Base-by-base conservation (phyloP, 2,329 filamentous ascomycete species). In the Immersiporthe knoxdaviesiana region DNA sequence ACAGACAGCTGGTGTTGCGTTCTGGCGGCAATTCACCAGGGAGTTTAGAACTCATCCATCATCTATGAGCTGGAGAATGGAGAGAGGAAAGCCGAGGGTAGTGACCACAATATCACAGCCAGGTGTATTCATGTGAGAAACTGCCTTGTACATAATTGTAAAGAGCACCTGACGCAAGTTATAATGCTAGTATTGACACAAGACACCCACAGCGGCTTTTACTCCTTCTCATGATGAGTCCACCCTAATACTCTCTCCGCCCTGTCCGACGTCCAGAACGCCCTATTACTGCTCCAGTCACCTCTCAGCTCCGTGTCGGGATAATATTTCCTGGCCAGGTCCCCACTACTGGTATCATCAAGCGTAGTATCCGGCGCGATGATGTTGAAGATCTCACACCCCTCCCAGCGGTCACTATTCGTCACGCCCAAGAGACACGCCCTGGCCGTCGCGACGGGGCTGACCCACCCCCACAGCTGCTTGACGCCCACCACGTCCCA, bases 391-490 rank as follows among this genome's bases (percentile, higher is more conserved):
- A 80, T 70, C 71, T 79, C 73, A 37, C 72, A 76, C 14, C 78
- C 79, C 30, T 77, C 73, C n/a, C 12, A 41, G 32, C 58, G 32
- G 18, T 41, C 37, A 41, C 32, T 41, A 24, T 27, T 41, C 58
- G 79, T 77, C 5, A 81, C 74, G 10, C 75, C 71, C 32, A 78
- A 66, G 35, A 80, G 70, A 69, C 78, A 80, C 18, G 79, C 79
- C 27, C 78, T 72, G 2, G 79, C 79, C 2, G 76, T 77, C 3
- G 78, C 79, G 18, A 72, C 67, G 0, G 78, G 77, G 54, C 72
- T 74, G 21, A 79, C 78, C 78, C 78, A 80, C 10, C 76, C 77
- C 78, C 77, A 80, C 3, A 80, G 72, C 72, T 78, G 77, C 65
- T 75, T 76, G 60, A 80, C 77, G 8, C 73, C 79, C 1, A 76